Base-by-base conservation (phyloP, 2,329 filamentous ascomycete genomes). In the Aspergillus brasiliensis region DNA sequence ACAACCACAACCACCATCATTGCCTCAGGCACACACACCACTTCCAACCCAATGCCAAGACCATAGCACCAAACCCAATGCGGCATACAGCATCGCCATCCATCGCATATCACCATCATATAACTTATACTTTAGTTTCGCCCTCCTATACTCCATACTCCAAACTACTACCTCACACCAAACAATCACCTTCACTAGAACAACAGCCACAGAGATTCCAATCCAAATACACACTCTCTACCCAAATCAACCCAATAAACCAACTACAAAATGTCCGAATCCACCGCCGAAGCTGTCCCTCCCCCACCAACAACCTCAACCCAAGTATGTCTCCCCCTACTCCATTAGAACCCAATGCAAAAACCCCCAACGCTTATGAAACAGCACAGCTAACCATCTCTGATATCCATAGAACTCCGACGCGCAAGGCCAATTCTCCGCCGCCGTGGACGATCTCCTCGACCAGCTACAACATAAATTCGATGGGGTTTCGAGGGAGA, bases 391-490 rank as follows among this genome's bases (percentile, higher is more conserved):
- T 31, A 25, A 49, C 61, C 65, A 63, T 31, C 37, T 28, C 37
- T 21, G 31, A 3, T 17, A 40, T n/a, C n/a, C n/a, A 10, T 19
- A 59, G 68, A 67, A 65, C 60, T 64, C 72, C 31, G 72, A 73
- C 53, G 65, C 75, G 5, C 74, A 75, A 57, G 72, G 94, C 72
- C 84, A 75, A 62, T 69, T 96, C 58, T 88, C 88, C 2, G 86
- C 86, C 3, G 91, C 92, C 1, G 89, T 97, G 1, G 93, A 97
- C 68, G 91, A 97, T 42, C 84, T 97, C 2, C 81, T 97, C 3
- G 92, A 93, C 72, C 89, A 91, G 48, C 80, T 97, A 0, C 91
- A 91, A 54, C 89, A 86, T 75, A 96, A 96, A 75, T 97, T 97
- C 75, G 88, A 90, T 19, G 86, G 86, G 11, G 88, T 97, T 5